Conservation (phyloP, 495 filamentous ascomycete genomes). For the Penicillium diatomitis region DNA sequence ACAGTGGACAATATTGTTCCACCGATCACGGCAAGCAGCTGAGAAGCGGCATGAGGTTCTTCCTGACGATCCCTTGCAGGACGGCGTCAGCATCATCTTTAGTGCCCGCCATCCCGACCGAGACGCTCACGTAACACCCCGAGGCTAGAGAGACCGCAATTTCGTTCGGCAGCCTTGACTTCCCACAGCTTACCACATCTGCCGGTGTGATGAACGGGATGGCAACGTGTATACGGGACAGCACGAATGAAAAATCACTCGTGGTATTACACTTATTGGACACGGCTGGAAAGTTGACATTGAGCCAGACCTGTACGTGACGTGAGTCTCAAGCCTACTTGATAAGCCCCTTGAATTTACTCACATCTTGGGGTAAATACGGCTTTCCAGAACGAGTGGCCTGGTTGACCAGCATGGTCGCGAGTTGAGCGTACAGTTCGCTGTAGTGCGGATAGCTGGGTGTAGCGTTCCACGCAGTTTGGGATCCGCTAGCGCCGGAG, state of each 20-base stretch:
- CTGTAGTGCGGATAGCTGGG: conserved; percentile 38
- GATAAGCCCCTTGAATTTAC: not conserved
- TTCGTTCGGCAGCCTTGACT: conserved; percentile 48
- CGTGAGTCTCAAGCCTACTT: not conserved
- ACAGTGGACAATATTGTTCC: not conserved
- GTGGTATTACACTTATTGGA: conserved; percentile 33
- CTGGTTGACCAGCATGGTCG: conserved; percentile 45
- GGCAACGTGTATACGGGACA: conserved; percentile 48
- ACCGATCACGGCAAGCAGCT: conserved; percentile 33
- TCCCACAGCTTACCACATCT: conserved; percentile 50
- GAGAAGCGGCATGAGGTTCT: conserved; percentile 45
- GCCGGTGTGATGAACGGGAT: conserved; percentile 35
- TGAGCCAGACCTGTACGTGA: conserved; percentile 39
- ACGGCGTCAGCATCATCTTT: conserved; percentile 49
- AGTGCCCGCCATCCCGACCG: conserved; percentile 46
- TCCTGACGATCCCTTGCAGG: conserved; percentile 46
- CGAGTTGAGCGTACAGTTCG: conserved; percentile 50
- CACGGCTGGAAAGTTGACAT: conserved; percentile 55
- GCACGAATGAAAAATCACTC: conserved; percentile 48
- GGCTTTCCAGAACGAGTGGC: conserved; percentile 47
- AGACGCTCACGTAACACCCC: conserved; percentile 55
- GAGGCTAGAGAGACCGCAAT: conserved; percentile 32
- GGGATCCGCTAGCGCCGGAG: conserved; percentile 41
- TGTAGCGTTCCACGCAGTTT: conserved; percentile 41
- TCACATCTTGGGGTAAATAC: conserved; percentile 43